Conservation (phyloP, 2,329 filamentous ascomycete genomes). For the Neopestalotiopsis clavispora region DNA sequence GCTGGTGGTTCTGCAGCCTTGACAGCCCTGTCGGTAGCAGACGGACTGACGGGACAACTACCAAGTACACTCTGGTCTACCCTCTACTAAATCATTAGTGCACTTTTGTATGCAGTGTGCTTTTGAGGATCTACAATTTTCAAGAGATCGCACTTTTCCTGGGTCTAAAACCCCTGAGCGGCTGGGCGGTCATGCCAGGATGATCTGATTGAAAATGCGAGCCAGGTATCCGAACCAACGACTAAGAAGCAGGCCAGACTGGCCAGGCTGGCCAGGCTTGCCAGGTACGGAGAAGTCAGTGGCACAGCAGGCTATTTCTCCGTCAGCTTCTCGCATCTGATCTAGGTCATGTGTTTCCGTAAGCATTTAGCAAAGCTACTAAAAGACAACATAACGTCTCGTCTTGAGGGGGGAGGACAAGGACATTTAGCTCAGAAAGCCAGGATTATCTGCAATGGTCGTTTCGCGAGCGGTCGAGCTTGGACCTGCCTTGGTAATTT, state of each 20-base stretch:
- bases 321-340: not conserved
- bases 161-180: not conserved
- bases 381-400: not conserved
- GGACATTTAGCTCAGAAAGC: not conserved
- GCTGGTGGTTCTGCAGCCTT: constrained; percentile 6
- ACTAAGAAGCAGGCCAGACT: too few species aligned
- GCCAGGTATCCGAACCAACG: not conserved
- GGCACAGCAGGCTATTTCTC: not conserved
- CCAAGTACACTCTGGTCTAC: too few species aligned
- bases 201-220: not conserved
- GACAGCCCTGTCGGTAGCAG: not conserved
- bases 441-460: constrained; percentile 1
- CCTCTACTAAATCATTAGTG: too few species aligned
- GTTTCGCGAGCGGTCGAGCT: not conserved
- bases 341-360: constrained; percentile 7
- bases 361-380: not conserved
- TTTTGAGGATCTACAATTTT: not conserved
- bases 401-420: not conserved
- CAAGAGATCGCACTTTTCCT: not conserved
- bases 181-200: not conserved
- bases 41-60: not conserved
- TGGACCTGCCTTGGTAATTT: not conserved
- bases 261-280: too few species aligned
- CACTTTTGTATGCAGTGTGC: too few species aligned
- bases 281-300: not conserved